A percentile compares a stretch with the other conserved stretches of the same genome.
Conservation (phyloP, 129 eudicot species). For the Daucus carota region DNA sequence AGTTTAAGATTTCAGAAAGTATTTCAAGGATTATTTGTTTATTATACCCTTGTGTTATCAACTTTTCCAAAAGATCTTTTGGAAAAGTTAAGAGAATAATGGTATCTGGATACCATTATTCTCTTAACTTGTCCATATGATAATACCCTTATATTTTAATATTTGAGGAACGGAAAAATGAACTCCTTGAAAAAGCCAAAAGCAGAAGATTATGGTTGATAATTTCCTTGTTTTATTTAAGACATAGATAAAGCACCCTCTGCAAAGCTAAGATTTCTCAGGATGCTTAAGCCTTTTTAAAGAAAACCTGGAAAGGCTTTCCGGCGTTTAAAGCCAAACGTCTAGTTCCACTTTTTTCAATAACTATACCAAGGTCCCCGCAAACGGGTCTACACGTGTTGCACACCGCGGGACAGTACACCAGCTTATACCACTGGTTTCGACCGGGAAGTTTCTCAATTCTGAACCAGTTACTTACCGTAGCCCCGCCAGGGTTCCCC, state of each 20-base stretch:
- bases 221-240: neutral
- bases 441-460: conserved; percentile 19
- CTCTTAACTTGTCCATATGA: too few relatives aligned
- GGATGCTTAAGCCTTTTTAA: conserved; percentile 7
- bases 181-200: too few relatives aligned
- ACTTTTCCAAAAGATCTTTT: too few relatives aligned
- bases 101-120: too few relatives aligned
- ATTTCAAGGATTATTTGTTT: too few relatives aligned
- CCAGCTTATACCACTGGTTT: conserved; percentile 25
- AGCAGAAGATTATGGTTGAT: too few relatives aligned
- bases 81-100: too few relatives aligned
- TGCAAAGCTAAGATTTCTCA: too few relatives aligned
- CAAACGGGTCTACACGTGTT: conserved; percentile 34
- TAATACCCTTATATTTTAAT: too few relatives aligned
- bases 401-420: conserved; percentile 38
- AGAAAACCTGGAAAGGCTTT: neutral
- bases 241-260: neutral
- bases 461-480: conserved; percentile 30
- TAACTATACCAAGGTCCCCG: conserved; percentile 23
- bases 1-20: too few relatives aligned
- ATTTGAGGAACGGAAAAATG: too few relatives aligned
- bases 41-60: too few relatives aligned
- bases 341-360: conserved; percentile 1
- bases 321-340: neutral
- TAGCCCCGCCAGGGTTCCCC: conserved; percentile 31